Conservation (phyloP, 768 basidiomycete species). For the Kwoniella newhampshirensis region DNA sequence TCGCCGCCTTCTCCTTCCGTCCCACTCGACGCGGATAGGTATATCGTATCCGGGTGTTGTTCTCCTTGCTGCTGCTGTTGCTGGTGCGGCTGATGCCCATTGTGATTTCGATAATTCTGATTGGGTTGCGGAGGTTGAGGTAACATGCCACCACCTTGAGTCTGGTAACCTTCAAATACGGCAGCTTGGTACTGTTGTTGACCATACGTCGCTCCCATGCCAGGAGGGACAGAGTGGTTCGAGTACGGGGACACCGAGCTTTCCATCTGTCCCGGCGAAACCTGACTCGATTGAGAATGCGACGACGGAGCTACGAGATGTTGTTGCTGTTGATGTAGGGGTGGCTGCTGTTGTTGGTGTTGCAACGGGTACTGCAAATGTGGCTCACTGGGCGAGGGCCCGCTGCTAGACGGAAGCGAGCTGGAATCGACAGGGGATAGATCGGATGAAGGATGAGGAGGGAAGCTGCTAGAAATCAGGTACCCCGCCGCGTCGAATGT, state of each 20-base stretch:
- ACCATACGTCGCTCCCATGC: not conserved
- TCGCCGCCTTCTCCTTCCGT: not conserved
- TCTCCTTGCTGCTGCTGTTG: slow-evolving; percentile 1
- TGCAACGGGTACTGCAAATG: not conserved
- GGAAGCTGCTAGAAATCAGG: not conserved
- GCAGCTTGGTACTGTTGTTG: slow-evolving; percentile 8
- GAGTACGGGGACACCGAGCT: slow-evolving; percentile 17
- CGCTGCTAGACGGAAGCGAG: slow-evolving; percentile 4
- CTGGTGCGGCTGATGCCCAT: not conserved
- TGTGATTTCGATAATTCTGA: not conserved
- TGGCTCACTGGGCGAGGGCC: slow-evolving; percentile 8
- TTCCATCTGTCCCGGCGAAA: not conserved
- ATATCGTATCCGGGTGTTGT: not conserved
- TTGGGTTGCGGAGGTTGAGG: not conserved
- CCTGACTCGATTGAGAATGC: not conserved
- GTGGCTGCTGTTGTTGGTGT: not conserved
- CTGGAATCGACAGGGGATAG: slow-evolving; percentile 11
- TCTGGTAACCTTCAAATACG: slow-evolving; percentile 5
- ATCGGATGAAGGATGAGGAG: not conserved
- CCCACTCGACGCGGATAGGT: not conserved
- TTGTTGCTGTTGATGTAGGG: slow-evolving; percentile 5
- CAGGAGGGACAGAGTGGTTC: slow-evolving; percentile 6
- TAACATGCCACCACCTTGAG: not conserved
- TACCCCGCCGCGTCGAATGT: not conserved
- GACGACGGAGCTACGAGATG: not conserved